These are phyloP conservation scores for Tetragonia tetragonoides DNA, from an alignment of 148 eudicot species.

Conservation along the genomic window DNA sequence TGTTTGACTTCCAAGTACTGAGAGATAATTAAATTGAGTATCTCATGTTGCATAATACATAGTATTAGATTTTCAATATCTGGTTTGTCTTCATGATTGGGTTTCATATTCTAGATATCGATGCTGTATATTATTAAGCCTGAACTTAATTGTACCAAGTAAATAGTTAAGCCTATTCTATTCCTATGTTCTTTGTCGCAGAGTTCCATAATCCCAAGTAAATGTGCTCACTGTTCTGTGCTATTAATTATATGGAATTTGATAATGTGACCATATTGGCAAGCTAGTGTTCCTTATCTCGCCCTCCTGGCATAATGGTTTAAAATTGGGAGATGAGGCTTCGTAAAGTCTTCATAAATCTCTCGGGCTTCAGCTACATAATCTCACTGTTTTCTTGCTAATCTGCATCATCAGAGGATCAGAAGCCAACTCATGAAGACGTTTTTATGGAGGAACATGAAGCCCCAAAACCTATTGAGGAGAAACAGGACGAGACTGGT, in stretches of 20 bases:
- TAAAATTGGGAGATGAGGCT: not conserved
- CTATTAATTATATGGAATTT: not conserved
- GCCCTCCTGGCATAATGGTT: not conserved
- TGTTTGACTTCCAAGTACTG: not conserved
- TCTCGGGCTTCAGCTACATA: not conserved
- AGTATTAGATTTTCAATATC: no score
- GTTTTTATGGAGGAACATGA: constrained; percentile 96
- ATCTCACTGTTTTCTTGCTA: constrained; percentile 10
- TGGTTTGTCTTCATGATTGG: no score
- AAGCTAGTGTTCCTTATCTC: no score
- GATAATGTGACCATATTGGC: not conserved
- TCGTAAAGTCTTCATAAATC: not conserved
- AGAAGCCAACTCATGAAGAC: constrained; percentile 68
- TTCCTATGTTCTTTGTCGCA: not conserved
- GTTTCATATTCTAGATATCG: no score
- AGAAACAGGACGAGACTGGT: constrained; percentile 49
- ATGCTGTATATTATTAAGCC: not conserved
- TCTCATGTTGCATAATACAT: no score
- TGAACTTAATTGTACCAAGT: not conserved
- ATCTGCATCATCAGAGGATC: constrained; percentile 51
- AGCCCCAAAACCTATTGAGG: constrained; percentile 48
- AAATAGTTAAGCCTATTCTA: not conserved
- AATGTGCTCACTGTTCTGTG: not conserved
- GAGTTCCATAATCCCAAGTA: no score
- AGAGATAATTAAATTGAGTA: not conserved